Base-by-base conservation (phyloP, 768 basidiomycete species). In the Gloeopeniophorella convolvens region DNA sequence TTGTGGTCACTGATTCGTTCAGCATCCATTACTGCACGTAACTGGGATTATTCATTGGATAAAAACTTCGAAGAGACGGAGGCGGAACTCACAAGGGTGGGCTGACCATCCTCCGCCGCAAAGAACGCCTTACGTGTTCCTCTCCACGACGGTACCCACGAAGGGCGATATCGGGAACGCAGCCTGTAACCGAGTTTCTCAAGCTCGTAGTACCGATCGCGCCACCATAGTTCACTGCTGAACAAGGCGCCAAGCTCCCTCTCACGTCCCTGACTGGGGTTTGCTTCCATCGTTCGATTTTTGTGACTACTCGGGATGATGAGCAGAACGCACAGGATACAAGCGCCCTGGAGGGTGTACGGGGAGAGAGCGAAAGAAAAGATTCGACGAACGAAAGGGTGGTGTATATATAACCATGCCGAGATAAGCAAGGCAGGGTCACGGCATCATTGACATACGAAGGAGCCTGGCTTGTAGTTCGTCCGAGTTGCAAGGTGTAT, bases 21-120 rank as follows among this genome's bases (percentile, higher is more conserved):
- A 0, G 54, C 60, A 16, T 60, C 59, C 27, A 60, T 55, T 11
- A 16, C 23, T 18, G 48, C 48, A 15, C 52, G 48, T 12, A 21
- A 40, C 52, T 54, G 23, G 30, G 2, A 9, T 3, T 42, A 28
- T 16, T 27, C 1, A 24, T 39, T 15, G 3, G 31, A 4, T 5
- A 18, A 13, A n/a, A 3, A 42, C 10, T 8, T 11, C n/a, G 16
- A 6, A 7, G n/a, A 4, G 12, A n/a, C 21, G 3, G 1, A 15
- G 15, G 20, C 13, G 13, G 31, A 20, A 48, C 51, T 0, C 13
- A 52, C 51, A 7, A 52, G 24, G 10, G 33, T 36, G n/a, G 45
- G 31, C 28, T 47, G 51, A 3, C 51, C 45, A 32, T 52, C 51
- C 20, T 52, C 51, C 11, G 41, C 12, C 3, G 9, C 12, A 18